These are phyloP conservation scores for Linderniella brevidens DNA, from an alignment of 257 asterid genomes.

Conservation along the genomic window DNA sequence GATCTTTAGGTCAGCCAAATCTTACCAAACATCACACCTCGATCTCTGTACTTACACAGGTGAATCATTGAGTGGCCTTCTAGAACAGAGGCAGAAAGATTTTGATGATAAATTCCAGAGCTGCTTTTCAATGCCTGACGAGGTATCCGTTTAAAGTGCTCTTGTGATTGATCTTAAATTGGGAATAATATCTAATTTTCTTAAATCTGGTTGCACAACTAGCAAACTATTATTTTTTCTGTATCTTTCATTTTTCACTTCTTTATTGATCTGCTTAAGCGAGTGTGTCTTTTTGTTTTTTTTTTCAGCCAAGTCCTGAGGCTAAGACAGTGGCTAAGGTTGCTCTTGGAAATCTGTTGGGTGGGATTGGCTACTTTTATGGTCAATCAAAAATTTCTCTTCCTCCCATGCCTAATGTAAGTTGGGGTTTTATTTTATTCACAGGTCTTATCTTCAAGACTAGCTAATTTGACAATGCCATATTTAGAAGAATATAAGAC, in stretches of 20 bases:
- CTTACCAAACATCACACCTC: neutral
- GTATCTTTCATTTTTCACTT: too few relatives aligned
- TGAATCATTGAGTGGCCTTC: conserved; percentile 36
- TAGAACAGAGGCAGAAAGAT: conserved; percentile 55
- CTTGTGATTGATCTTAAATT: conserved; percentile 6
- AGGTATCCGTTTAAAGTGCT: conserved; percentile 28
- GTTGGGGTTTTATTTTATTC: conserved; percentile 16
- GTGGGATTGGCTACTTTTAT: conserved; percentile 89
- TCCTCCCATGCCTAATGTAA: conserved; percentile 47
- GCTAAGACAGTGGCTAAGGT: conserved; percentile 59
- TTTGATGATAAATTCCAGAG: conserved; percentile 55
- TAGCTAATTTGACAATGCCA: conserved; percentile 4
- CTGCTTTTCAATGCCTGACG: conserved; percentile 48
- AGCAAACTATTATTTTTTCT: too few relatives aligned
- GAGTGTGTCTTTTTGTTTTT: neutral
- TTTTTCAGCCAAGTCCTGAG: conserved; percentile 55
- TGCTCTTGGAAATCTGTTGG: conserved; percentile 81
- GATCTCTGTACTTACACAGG: conserved; percentile 24
- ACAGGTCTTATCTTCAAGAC: conserved; percentile 1
- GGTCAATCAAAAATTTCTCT: conserved; percentile 85
- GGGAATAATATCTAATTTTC: too few relatives aligned
- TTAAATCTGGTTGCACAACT: too few relatives aligned
- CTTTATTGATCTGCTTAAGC: too few relatives aligned
- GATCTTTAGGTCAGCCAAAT: too few relatives aligned
- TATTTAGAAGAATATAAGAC: conserved; percentile 4